phyloP scores from a whole-genome alignment of 345 rosid species.

The Orychophragmus violaceus region DNA sequence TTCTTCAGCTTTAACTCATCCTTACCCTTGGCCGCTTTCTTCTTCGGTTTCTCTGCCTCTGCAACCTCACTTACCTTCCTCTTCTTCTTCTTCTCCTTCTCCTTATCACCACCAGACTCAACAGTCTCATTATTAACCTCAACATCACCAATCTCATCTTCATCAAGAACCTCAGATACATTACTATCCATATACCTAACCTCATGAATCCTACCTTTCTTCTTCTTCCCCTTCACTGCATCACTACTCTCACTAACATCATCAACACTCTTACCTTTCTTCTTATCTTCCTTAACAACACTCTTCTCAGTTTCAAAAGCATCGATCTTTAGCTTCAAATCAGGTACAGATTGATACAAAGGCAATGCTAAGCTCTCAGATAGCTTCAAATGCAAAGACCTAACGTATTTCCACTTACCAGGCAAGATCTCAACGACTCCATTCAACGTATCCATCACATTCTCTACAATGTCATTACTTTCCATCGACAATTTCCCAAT shows the following conservation, averaged over 20 bases:
- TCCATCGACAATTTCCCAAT: slow-evolving; percentile 58
- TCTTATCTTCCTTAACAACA: slow-evolving; percentile 19
- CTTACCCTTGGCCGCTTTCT: slow-evolving; percentile 4
- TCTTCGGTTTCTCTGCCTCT: slow-evolving; percentile 27
- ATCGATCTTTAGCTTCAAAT: slow-evolving; percentile 57
- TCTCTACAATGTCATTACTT: slow-evolving; percentile 37
- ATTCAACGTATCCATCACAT: slow-evolving; percentile 52
- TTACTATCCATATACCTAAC: slow-evolving; percentile 68
- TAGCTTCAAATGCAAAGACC: slow-evolving; percentile 70
- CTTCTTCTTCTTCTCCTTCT: slow-evolving; percentile 36
- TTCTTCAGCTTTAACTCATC: slow-evolving; percentile 11
- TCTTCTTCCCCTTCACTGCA: slow-evolving; percentile 34
- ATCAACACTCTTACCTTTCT: slow-evolving; percentile 7
- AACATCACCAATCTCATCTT: slow-evolving; percentile 33
- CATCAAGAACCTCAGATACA: slow-evolving; percentile 32
- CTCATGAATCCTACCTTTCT: slow-evolving; percentile 73
- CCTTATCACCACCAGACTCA: slow-evolving; percentile 19
- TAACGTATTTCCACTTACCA: slow-evolving; percentile 54
- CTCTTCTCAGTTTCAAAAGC: slow-evolving; percentile 20
- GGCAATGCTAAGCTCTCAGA: slow-evolving; percentile 69
- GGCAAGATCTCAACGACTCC: slow-evolving; percentile 62
- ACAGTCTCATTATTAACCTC: slow-evolving; percentile 14
- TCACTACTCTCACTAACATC: slow-evolving; percentile 19
- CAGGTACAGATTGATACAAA: slow-evolving; percentile 60
- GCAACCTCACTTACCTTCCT: slow-evolving; percentile 6